phyloP scores from a whole-genome alignment of 306 rosid species.

The Dalbergia oliveri region DNA sequence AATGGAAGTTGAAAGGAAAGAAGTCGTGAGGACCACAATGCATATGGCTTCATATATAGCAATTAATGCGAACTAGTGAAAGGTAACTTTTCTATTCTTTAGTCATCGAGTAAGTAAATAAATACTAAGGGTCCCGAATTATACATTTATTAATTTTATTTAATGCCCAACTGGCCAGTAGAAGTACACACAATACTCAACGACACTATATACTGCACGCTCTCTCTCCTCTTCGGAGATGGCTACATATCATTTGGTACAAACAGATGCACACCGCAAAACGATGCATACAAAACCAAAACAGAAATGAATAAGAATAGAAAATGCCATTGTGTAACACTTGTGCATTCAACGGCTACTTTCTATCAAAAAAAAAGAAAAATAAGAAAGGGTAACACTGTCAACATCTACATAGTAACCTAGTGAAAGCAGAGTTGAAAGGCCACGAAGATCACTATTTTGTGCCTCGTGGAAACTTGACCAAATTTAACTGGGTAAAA shows the following conservation, averaged over 20 bases:
- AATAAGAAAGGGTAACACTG: background rate
- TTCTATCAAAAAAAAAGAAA: slow-evolving; percentile 10
- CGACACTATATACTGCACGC: slow-evolving; percentile 49
- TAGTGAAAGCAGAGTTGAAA: background rate
- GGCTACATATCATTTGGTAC: slow-evolving; percentile 58
- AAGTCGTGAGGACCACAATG: background rate
- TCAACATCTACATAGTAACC: slow-evolving; percentile 7
- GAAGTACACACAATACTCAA: background rate
- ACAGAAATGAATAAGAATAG: slow-evolving; percentile 5
- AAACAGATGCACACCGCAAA: slow-evolving; percentile 42
- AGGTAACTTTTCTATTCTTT: no score
- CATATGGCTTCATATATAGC: no score
- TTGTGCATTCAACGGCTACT: slow-evolving; percentile 54
- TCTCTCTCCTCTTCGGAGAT: slow-evolving; percentile 91
- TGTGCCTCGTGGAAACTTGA: slow-evolving; percentile 21
- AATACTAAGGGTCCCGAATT: slow-evolving; percentile 23
- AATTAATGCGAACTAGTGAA: no score
- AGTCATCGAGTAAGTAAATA: background rate
- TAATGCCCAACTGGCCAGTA: slow-evolving; percentile 26
- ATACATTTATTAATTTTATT: slow-evolving; percentile 38
- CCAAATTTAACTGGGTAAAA: slow-evolving; percentile 32
- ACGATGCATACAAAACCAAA: background rate
- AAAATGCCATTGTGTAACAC: slow-evolving; percentile 51
- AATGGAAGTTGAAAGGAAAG: background rate
- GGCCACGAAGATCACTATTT: slow-evolving; percentile 49